Percentiles rank a stretch among this genome's conserved stretches.
These are phyloP conservation scores for Xerocomus spinulosus DNA, from an alignment of 768 basidiomycete genomes.

Conservation along the genomic window DNA sequence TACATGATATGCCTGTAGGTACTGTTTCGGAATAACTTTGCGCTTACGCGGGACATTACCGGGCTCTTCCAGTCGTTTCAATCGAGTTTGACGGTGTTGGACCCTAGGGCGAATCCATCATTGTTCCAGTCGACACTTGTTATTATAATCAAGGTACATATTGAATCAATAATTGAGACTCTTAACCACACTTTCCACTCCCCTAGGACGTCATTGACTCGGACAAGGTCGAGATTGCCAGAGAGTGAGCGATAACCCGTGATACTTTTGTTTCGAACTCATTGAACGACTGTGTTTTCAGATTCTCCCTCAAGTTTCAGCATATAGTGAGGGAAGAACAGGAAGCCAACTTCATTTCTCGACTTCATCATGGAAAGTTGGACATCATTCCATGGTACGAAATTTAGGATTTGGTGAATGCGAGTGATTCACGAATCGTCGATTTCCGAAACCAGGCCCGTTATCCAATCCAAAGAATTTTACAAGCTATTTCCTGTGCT, in stretches of 20 bases:
- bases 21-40: constrained; percentile 62
- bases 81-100: constrained; percentile 50
- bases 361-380: constrained; percentile 50
- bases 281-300: constrained; percentile 11
- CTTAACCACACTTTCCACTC: not conserved
- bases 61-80: constrained; percentile 61
- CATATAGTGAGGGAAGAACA: constrained; percentile 59
- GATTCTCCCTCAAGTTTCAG: constrained; percentile 54
- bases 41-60: constrained; percentile 56
- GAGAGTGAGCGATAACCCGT: constrained; percentile 40
- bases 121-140: constrained; percentile 55
- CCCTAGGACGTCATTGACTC: constrained; percentile 57
- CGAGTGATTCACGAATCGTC: not conserved
- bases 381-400: constrained; percentile 54
- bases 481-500: constrained; percentile 49
- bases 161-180: not conserved
- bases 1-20: constrained; percentile 38
- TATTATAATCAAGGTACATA: constrained; percentile 56
- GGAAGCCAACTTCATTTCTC: constrained; percentile 57
- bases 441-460: constrained; percentile 33
- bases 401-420: not conserved
- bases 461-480: constrained; percentile 58
- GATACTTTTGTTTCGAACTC: not conserved
- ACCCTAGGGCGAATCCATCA: constrained; percentile 53
- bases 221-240: constrained; percentile 52